phyloP scores from a whole-genome alignment of 225 moss, liverwort and hornwort species.

The Bryoerythrophyllum caledonicum region DNA sequence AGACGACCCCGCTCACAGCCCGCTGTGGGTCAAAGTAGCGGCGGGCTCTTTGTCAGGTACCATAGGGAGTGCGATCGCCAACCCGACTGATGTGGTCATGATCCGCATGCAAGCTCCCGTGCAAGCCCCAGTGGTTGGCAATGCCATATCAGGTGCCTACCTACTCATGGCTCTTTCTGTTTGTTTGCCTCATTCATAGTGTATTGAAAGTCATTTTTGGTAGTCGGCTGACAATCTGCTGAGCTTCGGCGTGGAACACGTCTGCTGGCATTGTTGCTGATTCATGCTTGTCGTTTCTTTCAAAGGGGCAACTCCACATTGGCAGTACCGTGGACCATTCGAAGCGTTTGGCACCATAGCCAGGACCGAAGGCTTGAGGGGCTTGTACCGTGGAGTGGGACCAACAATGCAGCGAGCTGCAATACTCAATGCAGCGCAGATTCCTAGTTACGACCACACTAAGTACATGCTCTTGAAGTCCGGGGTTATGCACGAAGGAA shows the following conservation, averaged over 20 bases:
- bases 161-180: background rate
- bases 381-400: slow-evolving; percentile 77
- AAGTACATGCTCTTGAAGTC: slow-evolving; percentile 58
- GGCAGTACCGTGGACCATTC: slow-evolving; percentile 76
- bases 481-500: slow-evolving; percentile 66
- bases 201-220: background rate
- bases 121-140: slow-evolving; percentile 63
- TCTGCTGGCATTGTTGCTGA: slow-evolving; percentile 6
- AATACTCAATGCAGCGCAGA: slow-evolving; percentile 73
- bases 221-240: background rate
- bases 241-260: slow-evolving; percentile 8
- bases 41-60: slow-evolving; percentile 69
- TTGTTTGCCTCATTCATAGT: background rate
- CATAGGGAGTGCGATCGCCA: slow-evolving; percentile 81
- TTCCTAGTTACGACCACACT: slow-evolving; percentile 83
- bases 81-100: slow-evolving; percentile 86
- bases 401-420: slow-evolving; percentile 87
- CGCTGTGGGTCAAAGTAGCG: slow-evolving; percentile 75
- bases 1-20: slow-evolving; percentile 57
- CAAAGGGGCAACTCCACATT: slow-evolving; percentile 45
- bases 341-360: slow-evolving; percentile 75
- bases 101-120: slow-evolving; percentile 91
- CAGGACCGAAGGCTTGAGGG: slow-evolving; percentile 67
- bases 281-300: slow-evolving; percentile 7
- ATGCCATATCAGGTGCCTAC: slow-evolving; percentile 51